Evolutionary conservation across 371 early-diverging fungal genomes (phyloP), one percentile per base, ranked within the genome.

Genomic region (Dinochytrium kinnereticum): DNA sequence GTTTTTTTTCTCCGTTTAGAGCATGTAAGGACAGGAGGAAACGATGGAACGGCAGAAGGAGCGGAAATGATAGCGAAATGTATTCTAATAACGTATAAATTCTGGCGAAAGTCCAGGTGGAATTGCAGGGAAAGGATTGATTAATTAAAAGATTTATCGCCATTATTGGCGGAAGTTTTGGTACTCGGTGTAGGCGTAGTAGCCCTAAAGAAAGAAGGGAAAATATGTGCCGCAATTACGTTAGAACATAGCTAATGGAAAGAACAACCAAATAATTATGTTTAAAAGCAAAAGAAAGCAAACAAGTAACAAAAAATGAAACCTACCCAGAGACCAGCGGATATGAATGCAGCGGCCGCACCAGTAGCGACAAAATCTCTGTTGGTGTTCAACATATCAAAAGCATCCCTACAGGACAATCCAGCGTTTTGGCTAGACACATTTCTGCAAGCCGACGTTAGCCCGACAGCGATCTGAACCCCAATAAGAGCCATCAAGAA

Each of bases 241-340:
- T 13, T 34, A 28, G 61, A 15, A 33, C 30, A 28, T 10, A 7
- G 13, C 36, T 33, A 61, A 33, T 17, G 30, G 5, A 28, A 33
- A 24, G 24, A 13, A 53, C 26, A 26, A 26, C 55, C 10, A 13
- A 44, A 44, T 44, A 44, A 13, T 21, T 21, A 10, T 44, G 10
- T 44, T 44, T 21, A 44, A 21, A 53, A 13, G 55, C 26, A n/a
- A 21, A 53, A 26, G n/a, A 24, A 53, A 19, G 7, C 19, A 44
- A 13, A 44, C 7, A 5, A 53, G 26, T 21, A 53, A 26, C 26
- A 26, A 26, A 53, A 15, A 24, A 53, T 53, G 26, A n/a, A n/a
- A 24, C 61, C 26, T 26, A 61, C 61, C 61, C 61, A 61, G 13
- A 61, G 36, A 34, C 61, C 61, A 61, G 61, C 61, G 3, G 61